Conservation (phyloP, 768 basidiomycete species). For the Hemileccinum impolitum region DNA sequence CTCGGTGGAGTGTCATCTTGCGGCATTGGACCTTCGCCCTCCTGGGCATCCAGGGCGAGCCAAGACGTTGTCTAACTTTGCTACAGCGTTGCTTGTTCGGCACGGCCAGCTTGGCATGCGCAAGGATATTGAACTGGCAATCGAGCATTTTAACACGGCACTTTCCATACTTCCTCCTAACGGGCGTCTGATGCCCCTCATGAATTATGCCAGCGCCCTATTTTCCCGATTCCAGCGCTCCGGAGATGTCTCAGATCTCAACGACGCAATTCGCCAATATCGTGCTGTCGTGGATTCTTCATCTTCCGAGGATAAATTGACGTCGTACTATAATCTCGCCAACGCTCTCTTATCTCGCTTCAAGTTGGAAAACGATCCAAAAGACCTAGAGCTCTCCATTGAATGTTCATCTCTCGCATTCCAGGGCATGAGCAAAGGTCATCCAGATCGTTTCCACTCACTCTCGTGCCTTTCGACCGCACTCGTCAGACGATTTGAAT, state of each 20-base stretch:
- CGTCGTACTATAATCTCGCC: conserved; percentile 28
- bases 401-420: conserved; percentile 19
- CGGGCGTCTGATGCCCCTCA: conserved; percentile 19
- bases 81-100: conserved; percentile 25
- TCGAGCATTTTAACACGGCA: conserved; percentile 22
- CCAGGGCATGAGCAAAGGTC: conserved; percentile 9
- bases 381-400: conserved; percentile 24
- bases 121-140: conserved; percentile 30
- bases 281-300: conserved; percentile 17
- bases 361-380: conserved; percentile 16
- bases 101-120: conserved; percentile 21
- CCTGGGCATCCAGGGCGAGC: conserved; percentile 24
- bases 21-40: conserved; percentile 26
- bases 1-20: conserved; percentile 26
- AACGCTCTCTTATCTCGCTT: conserved; percentile 30
- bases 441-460: conserved; percentile 15
- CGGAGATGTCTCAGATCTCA: conserved; percentile 21
- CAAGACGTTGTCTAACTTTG: conserved; percentile 27
- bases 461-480: conserved; percentile 23
- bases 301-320: conserved; percentile 15
- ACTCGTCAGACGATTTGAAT: conserved; percentile 23
- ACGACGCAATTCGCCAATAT: conserved; percentile 24
- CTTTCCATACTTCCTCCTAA: conserved; percentile 18
- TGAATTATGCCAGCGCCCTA: conserved; percentile 31
- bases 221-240: conserved; percentile 24